Base-by-base conservation (phyloP, 257 asterid species). In the Lantana camara region DNA sequence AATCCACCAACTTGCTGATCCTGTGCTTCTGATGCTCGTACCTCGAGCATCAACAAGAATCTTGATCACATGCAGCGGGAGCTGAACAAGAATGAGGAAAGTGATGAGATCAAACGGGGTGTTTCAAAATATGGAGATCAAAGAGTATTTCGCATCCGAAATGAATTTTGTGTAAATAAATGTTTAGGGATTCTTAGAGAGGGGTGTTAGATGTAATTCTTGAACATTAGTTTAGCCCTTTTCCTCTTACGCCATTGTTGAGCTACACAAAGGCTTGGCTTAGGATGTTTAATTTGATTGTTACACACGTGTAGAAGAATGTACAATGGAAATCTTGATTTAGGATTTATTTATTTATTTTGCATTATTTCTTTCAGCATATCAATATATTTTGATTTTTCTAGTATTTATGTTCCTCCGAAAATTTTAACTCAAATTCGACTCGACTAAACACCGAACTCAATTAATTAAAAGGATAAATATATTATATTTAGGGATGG, bases 1-100 rank as follows among this genome's bases (percentile, higher is more conserved):
- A 20, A 11, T 49, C 95, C 89, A 19, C 73, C 77, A 34, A 81
- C 87, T 44, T 86, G 91, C 22, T 42, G 23, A 61, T 46, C 44
- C 15, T 27, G 47, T 44, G 58, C 59, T 60, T 32, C 59, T 32
- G 58, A 46, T 48, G 63, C 16, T 44, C 27, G 64, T 66, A 42
- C 63, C 48, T 55, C 17, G 64, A 27, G 32, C 32, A 27, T 41
- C 1, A 20, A 22, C 42, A 29, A 42, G 23, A 21, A 8, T 22
- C 30, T 15, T 40, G 23, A 8, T n/a, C n/a, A n/a, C n/a, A n/a
- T 5, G n/a, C 17, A 9, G 23, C 10, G 14, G 27, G 13, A 63
- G 29, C 10, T 13, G 27, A 45, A 44, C 30, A 50, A 48, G 60
- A 20, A 7, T 12, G 21, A 37, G 24, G n/a, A 45, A 24, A 5